phyloP scores from a whole-genome alignment of 805 yeast species.

The Yueomyces sp. region DNA sequence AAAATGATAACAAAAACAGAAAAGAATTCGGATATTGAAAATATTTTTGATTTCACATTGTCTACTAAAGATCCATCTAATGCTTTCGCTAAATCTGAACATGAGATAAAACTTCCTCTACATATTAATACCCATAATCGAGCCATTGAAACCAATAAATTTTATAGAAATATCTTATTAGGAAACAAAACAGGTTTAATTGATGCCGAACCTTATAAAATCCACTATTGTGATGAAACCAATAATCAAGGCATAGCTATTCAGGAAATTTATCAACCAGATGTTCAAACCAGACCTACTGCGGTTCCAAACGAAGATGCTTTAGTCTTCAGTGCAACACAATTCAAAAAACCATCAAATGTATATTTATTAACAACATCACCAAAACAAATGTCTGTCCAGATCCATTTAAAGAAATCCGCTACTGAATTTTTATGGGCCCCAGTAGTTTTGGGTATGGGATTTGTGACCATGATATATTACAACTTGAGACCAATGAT shows the following conservation, averaged over 20 bases:
- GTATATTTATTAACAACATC: constrained; percentile 15
- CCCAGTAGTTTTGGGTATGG: constrained; percentile 73
- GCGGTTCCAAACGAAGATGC: neutral
- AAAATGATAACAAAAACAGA: neutral
- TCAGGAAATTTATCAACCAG: neutral
- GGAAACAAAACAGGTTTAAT: constrained; percentile 55
- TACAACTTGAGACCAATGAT: constrained; percentile 39
- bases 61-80: constrained; percentile 30
- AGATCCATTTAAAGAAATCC: constrained; percentile 16
- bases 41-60: constrained; percentile 20
- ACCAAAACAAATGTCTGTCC: constrained; percentile 25
- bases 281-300: neutral
- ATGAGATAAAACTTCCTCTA: constrained; percentile 17
- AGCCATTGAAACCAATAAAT: constrained; percentile 60
- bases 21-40: neutral
- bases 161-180: constrained; percentile 59
- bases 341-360: constrained; percentile 21
- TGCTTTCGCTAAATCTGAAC: constrained; percentile 31
- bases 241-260: neutral
- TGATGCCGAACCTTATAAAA: constrained; percentile 74
- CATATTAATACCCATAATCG: constrained; percentile 25
- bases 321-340: constrained; percentile 26
- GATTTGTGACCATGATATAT: constrained; percentile 59
- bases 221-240: constrained; percentile 33
- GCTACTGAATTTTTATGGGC: constrained; percentile 30